Evolutionary conservation across 352 stramenopile species (phyloP).

Genomic region (Phytophthora meadii): DNA sequence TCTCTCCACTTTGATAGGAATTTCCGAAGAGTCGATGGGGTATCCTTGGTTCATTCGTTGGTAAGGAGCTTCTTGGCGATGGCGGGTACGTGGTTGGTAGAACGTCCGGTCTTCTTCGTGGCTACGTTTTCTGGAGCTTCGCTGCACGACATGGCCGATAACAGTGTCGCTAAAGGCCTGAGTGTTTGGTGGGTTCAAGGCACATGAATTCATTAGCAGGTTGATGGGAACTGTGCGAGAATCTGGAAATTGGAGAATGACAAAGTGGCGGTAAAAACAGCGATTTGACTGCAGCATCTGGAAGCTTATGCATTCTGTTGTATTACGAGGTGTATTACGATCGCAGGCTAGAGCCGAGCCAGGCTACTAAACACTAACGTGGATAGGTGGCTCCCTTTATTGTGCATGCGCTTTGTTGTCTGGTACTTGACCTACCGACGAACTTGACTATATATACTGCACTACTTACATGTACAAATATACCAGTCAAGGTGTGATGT

Average conservation of each 20-base stretch:
- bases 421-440: no score
- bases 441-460: no score
- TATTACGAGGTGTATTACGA: no score
- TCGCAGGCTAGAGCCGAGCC: no score
- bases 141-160: constrained; percentile 11
- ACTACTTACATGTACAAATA: no score
- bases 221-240: neutral
- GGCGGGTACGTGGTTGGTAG: neutral
- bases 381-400: no score
- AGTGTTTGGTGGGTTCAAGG: constrained; percentile 1
- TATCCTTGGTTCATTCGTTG: neutral
- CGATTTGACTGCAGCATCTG: no score
- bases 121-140: neutral
- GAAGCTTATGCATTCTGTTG: no score
- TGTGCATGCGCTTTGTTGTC: no score
- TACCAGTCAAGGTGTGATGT: no score
- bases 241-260: constrained; percentile 1
- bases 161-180: constrained; percentile 5
- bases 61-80: constrained; percentile 3
- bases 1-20: neutral
- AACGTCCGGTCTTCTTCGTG: neutral
- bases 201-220: constrained; percentile 5
- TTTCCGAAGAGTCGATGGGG: neutral
- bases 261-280: neutral
- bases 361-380: no score